Conservation (phyloP, 768 basidiomycete genomes). For the Termitomyces titanicus region DNA sequence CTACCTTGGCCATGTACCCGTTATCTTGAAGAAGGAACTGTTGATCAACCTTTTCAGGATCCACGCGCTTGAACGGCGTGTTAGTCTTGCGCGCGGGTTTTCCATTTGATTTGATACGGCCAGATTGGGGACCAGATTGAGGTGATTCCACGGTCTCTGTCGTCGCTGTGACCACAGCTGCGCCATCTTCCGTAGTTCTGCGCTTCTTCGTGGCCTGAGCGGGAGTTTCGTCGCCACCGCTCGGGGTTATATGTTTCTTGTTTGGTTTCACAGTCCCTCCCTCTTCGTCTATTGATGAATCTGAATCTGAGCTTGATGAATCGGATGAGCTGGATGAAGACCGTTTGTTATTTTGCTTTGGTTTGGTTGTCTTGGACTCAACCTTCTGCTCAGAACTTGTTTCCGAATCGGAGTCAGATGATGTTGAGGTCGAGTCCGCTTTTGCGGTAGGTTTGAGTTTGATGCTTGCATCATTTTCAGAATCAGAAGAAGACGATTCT, state of each 20-base stretch:
- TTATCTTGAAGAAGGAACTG: conserved; percentile 55
- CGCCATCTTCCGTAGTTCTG: conserved; percentile 47
- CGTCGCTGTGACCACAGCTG: conserved; percentile 44
- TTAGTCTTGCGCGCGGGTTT: conserved; percentile 40
- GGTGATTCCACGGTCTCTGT: conserved; percentile 17
- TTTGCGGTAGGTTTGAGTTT: conserved; percentile 2
- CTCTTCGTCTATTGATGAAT: conserved; percentile 11
- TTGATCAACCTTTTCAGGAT: conserved; percentile 50
- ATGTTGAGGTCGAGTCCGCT: not conserved
- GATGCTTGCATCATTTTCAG: not conserved
- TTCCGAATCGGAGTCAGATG: conserved; percentile 4
- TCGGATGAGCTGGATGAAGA: conserved; percentile 2
- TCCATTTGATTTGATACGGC: conserved; percentile 18
- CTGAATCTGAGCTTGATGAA: conserved; percentile 22
- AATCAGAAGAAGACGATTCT: conserved; percentile 7
- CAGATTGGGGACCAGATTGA: conserved; percentile 11
- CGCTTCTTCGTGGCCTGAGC: conserved; percentile 56
- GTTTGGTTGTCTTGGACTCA: conserved; percentile 1
- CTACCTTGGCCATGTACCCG: conserved; percentile 75
- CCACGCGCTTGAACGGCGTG: conserved; percentile 79
- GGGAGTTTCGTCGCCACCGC: conserved; percentile 23
- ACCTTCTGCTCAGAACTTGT: conserved; percentile 4
- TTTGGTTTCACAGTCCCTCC: not conserved
- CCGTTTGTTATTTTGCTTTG: conserved; percentile 1
- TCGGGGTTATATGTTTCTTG: not conserved